Base-by-base conservation (phyloP, 352 stramenopile genomes). In the Phytophthora foliorum region DNA sequence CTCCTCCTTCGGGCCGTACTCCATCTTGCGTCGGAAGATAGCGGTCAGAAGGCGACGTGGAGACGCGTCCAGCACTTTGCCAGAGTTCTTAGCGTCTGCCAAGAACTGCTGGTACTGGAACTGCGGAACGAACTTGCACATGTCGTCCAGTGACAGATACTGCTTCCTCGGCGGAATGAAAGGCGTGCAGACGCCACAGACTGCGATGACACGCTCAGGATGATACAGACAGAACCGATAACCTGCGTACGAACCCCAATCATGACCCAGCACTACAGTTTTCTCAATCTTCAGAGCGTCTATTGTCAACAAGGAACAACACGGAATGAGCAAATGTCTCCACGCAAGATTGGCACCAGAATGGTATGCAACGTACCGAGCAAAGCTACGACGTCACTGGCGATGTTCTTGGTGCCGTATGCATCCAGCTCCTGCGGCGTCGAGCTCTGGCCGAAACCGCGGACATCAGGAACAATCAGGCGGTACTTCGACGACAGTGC, bases 161-260 rank as follows among this genome's bases (percentile, higher is more conserved):
- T 72, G 25, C 24, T 77, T 55, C 14, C 45, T 59, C 2, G 73
- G 74, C 0, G 81, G 80, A 27, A 81, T 59, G 58, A 84, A 89
- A 22, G 84, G 81, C 41, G 80, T 90, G 62, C 78, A 89, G 34
- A 92, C 69, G n/a, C 75, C 60, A n/a, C 61, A 80, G 10, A 87
- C 72, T 19, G 76, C 84, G 21, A 86, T 48, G 24, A 90, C 79
- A 2, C 84, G 81, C 32, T 80, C 66, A 2, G 80, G 80, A 50
- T 89, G 80, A 68, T 82, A 89, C 13, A 90, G 63, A 45, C 73
- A 72, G 68, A 90, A 86, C 51, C 72, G 75, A 75, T 77, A 92
- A 22, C 71, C 69, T 3, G 71, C 68, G n/a, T 68, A 59, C 16
- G 69, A 80, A 29, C 83, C 83, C 83, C 83, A 92, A 57, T 92